Evolutionary conservation across 495 filamentous ascomycete species (phyloP).

Genomic region (Penicillium verhagenii): DNA sequence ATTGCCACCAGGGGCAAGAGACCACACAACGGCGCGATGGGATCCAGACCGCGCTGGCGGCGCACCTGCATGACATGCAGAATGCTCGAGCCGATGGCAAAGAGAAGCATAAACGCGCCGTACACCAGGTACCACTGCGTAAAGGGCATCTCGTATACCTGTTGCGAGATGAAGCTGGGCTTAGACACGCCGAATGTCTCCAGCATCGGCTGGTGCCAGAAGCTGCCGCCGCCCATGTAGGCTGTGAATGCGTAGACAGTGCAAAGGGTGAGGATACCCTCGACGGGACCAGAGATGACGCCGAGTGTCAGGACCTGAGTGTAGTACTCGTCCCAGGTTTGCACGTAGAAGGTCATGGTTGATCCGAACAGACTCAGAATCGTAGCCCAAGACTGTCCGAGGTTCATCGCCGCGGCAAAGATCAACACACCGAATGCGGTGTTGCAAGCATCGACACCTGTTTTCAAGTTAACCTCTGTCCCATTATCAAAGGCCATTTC

Average conservation of each 20-base stretch:
- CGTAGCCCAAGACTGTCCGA: conserved; percentile 90
- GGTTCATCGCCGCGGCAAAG: conserved; percentile 86
- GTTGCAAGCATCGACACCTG: conserved; percentile 90
- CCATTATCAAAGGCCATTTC: not conserved
- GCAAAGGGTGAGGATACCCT: conserved; percentile 85
- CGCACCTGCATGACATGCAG: conserved; percentile 80
- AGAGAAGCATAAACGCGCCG: conserved; percentile 75
- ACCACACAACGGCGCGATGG: conserved; percentile 71
- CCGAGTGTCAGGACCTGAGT: conserved; percentile 93
- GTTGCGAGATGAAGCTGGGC: conserved; percentile 62
- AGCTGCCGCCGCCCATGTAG: conserved; percentile 78
- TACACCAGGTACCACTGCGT: conserved; percentile 94
- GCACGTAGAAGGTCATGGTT: conserved; percentile 90
- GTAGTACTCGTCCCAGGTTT: conserved; percentile 99
- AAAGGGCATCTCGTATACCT: conserved; percentile 74
- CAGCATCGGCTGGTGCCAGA: conserved; percentile 87
- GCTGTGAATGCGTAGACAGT: conserved; percentile 83
- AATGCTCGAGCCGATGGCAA: conserved; percentile 72
- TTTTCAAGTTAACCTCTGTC: not conserved
- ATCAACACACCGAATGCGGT: conserved; percentile 91
- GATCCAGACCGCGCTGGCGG: conserved; percentile 65
- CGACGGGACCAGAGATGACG: conserved; percentile 90
- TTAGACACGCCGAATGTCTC: conserved; percentile 65
- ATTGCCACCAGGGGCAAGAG: conserved; percentile 73
- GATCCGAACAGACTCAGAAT: conserved; percentile 80